These are phyloP conservation scores for Phytophthora meadii DNA, from an alignment of 352 stramenopile species.

Conservation along the genomic window DNA sequence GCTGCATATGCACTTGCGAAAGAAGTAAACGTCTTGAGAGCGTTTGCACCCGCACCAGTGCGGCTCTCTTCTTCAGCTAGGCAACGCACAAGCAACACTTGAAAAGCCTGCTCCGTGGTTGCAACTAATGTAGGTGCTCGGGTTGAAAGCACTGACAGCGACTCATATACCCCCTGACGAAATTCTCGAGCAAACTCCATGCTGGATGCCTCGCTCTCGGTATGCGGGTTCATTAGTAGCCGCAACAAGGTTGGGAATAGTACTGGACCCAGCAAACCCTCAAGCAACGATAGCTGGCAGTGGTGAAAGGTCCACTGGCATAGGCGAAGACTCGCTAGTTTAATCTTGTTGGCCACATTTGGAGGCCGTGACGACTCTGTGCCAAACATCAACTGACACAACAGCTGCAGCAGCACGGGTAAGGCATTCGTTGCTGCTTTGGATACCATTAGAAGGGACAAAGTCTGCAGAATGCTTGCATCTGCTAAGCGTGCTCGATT, in stretches of 20 bases:
- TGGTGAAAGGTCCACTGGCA: constrained; percentile 73
- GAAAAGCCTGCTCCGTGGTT: constrained; percentile 69
- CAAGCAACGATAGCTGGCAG: constrained; percentile 45
- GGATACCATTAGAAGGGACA: constrained; percentile 55
- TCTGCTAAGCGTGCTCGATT: constrained; percentile 66
- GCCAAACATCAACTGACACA: constrained; percentile 85
- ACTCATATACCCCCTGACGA: constrained; percentile 70
- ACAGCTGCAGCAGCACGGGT: constrained; percentile 70
- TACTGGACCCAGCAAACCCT: constrained; percentile 67
- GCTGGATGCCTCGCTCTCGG: constrained; percentile 54
- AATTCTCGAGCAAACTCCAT: constrained; percentile 59
- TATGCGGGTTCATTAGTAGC: constrained; percentile 65
- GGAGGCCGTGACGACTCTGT: constrained; percentile 48
- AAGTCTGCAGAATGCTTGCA: constrained; percentile 60
- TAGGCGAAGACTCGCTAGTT: constrained; percentile 62
- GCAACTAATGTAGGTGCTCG: constrained; percentile 52
- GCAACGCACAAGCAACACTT: constrained; percentile 74
- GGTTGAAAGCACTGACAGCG: constrained; percentile 50
- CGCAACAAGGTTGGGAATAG: constrained; percentile 73
- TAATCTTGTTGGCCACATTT: constrained; percentile 68
- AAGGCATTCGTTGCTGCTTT: constrained; percentile 64
- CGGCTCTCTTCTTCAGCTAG: constrained; percentile 61
- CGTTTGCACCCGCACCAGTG: constrained; percentile 58
- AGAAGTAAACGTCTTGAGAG: constrained; percentile 68
- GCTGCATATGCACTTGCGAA: constrained; percentile 52